Evolutionary conservation across 2,329 filamentous ascomycete species (phyloP).

Genomic region (Aspergillus aculeatus): DNA sequence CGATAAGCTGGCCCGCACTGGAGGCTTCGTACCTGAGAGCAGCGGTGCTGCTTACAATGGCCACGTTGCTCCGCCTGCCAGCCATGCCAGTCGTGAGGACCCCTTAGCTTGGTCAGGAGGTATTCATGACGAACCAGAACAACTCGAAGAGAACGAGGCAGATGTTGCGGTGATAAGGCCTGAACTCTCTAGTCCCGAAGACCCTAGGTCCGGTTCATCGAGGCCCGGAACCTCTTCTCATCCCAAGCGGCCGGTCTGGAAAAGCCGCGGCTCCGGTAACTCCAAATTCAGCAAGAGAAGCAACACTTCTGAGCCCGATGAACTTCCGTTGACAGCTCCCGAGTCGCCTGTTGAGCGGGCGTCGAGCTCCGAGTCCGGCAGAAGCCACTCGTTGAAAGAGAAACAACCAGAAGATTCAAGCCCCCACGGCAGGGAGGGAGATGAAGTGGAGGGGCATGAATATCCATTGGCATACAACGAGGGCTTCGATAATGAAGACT

Average conservation of each 20-base stretch:
- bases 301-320: conserved; percentile 29
- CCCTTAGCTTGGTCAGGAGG: not conserved
- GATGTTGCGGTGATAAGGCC: not conserved
- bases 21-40: conserved; percentile 31
- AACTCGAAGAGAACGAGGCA: not conserved
- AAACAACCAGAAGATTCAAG: conserved; percentile 13
- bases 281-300: conserved; percentile 21
- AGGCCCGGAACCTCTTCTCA: conserved; percentile 4
- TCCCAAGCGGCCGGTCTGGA: conserved; percentile 36
- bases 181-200: not conserved
- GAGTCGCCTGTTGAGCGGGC: conserved; percentile 24
- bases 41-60: conserved; percentile 10
- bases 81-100: not conserved
- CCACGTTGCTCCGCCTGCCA: not conserved
- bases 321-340: conserved; percentile 38
- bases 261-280: conserved; percentile 30
- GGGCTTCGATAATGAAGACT: conserved; percentile 61
- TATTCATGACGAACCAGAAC: not conserved
- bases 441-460: conserved; percentile 30
- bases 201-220: too few relatives aligned
- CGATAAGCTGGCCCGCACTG: conserved; percentile 33
- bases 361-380: conserved; percentile 7
- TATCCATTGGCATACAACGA: conserved; percentile 66
- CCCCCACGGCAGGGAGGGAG: conserved; percentile 23
- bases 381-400: conserved; percentile 6